phyloP scores from a whole-genome alignment of 2,329 filamentous ascomycete genomes.

The Cytospora mali region DNA sequence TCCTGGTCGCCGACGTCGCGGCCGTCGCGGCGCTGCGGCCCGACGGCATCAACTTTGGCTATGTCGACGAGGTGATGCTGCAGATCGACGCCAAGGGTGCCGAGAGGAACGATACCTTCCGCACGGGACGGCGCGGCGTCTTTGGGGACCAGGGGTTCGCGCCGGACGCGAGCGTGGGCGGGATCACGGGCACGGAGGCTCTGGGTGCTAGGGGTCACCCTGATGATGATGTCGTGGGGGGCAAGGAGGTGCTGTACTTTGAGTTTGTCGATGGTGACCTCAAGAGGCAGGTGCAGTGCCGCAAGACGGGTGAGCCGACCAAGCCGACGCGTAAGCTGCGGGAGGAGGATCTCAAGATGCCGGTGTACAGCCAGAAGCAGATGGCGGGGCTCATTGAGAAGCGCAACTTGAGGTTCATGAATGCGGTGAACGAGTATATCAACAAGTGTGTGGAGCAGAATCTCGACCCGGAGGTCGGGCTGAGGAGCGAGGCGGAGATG shows the following conservation, averaged over 20 bases:
- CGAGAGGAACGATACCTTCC: constrained; percentile 66
- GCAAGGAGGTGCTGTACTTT: constrained; percentile 78
- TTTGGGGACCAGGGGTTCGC: constrained; percentile 53
- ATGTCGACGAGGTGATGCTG: constrained; percentile 82
- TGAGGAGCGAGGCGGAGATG: constrained; percentile 60
- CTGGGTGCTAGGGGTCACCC: constrained; percentile 37
- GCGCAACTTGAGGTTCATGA: constrained; percentile 79
- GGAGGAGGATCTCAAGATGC: constrained; percentile 85
- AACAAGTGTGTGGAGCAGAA: constrained; percentile 68
- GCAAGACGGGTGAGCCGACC: constrained; percentile 72
- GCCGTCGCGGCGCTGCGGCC: constrained; percentile 79
- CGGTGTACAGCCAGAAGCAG: constrained; percentile 89
- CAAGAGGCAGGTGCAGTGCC: constrained; percentile 74
- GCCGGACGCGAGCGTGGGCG: constrained; percentile 60
- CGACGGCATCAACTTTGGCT: constrained; percentile 77
- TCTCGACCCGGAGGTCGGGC: constrained; percentile 66
- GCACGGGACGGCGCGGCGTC: constrained; percentile 53
- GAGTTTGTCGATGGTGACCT: constrained; percentile 92
- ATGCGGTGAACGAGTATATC: constrained; percentile 76
- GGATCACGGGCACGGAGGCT: constrained; percentile 52
- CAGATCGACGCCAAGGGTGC: constrained; percentile 77
- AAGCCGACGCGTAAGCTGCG: constrained; percentile 69
- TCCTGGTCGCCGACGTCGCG: constrained; percentile 79
- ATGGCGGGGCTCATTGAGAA: constrained; percentile 89
- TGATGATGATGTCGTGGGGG: constrained; percentile 38